phyloP scores from a whole-genome alignment of 306 rosid genomes.

The Spatholobus suberectus region DNA sequence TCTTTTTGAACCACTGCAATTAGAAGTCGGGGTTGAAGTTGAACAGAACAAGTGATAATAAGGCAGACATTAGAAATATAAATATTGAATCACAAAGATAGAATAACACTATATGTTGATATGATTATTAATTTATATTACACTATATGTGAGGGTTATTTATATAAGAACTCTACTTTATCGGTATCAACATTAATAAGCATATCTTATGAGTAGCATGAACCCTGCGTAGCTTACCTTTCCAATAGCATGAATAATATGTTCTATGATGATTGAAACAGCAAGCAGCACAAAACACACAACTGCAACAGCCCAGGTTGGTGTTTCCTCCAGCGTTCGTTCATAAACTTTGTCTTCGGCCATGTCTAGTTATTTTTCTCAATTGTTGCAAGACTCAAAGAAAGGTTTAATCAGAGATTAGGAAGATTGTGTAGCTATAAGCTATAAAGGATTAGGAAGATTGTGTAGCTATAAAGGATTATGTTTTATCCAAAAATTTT shows the following conservation, averaged over 20 bases:
- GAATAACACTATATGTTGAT: neutral
- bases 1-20: constrained; percentile 50
- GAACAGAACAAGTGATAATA: too few species aligned
- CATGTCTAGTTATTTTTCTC: neutral
- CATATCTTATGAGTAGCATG: neutral
- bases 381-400: neutral
- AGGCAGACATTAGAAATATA: neutral
- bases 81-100: neutral
- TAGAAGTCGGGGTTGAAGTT: too few species aligned
- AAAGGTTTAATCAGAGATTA: neutral
- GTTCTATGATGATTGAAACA: constrained; percentile 70
- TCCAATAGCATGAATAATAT: constrained; percentile 64
- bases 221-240: constrained; percentile 30
- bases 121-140: neutral
- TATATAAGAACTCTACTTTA: neutral
- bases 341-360: constrained; percentile 28
- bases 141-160: neutral
- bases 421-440: neutral
- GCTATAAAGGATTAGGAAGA: neutral
- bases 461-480: neutral
- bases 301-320: constrained; percentile 91
- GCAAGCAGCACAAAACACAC: constrained; percentile 71
- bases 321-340: constrained; percentile 52
- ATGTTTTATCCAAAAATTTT: neutral
- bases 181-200: neutral